Conservation (phyloP, 108 stramenopile species). For the Stephanodiscus minutulus region DNA sequence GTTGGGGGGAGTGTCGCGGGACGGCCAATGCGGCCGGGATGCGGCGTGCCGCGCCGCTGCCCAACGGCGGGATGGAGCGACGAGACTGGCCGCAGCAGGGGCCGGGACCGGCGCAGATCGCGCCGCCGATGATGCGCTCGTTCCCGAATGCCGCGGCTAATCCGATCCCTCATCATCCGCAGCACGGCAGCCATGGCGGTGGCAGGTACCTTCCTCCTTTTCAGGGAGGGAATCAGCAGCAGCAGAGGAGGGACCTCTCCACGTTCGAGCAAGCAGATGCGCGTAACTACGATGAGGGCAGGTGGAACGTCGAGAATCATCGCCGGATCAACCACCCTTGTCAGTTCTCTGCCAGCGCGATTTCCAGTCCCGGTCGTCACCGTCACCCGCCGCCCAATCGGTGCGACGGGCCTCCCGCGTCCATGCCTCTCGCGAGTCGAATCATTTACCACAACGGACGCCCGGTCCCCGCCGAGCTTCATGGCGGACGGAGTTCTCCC, state of each 20-base stretch:
- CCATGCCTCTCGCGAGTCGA: neutral
- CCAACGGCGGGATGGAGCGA: too few species aligned
- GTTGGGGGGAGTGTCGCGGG: too few species aligned
- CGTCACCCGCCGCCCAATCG: neutral
- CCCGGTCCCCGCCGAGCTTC: neutral
- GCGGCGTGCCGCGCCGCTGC: too few species aligned
- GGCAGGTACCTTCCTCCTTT: neutral
- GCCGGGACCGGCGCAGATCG: neutral
- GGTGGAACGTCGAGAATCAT: neutral
- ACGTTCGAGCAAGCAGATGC: neutral
- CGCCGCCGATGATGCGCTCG: neutral
- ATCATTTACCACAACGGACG: neutral
- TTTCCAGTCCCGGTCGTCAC: neutral
- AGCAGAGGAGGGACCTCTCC: neutral
- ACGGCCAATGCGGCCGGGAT: too few species aligned
- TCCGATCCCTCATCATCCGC: neutral
- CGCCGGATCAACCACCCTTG: neutral
- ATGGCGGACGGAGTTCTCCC: neutral
- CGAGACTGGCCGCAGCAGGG: too few species aligned
- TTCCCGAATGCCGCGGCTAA: neutral
- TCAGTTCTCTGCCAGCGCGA: neutral
- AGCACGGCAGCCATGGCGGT: neutral
- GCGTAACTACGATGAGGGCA: neutral
- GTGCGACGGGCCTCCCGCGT: neutral
- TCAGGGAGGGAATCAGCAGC: neutral